Base-by-base conservation (phyloP, 164 flowering plant species). In the Liquidambar formosana region DNA sequence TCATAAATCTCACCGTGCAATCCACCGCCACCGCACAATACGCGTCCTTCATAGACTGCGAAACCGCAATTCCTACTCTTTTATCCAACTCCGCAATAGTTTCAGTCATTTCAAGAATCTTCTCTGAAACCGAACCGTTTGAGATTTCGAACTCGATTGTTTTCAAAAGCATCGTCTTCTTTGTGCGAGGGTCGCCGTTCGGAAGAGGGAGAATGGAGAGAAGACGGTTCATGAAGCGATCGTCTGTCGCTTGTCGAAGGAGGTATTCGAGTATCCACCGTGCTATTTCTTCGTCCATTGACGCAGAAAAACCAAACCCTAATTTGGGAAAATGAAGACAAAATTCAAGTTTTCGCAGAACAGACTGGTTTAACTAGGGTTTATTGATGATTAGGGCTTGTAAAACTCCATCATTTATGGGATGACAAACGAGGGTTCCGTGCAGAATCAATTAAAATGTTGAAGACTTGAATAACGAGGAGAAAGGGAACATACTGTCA, bases 241-340 rank as follows among this genome's bases (percentile, higher is more conserved):
- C 81, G 8, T 72, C 75, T n/a, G 66, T 56, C 4, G 78, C 84
- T 48, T 80, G 75, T 18, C 84, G 81, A 54, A 89, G 65, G 19
- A 88, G 75, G 69, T 79, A 87, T 63, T 92, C 97, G 10, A 86
- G 72, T 23, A 88, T 67, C 93, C 92, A 89, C 15, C 71, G 19
- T 10, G 73, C 61, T 12, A 81, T 61, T 11, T 73, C 72, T 12
- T 10, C 18, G 66, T 87, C 89, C 77, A 84, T 81, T 15, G 16
- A 48, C 13, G 33, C 41, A 18, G 38, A 5, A 25, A 65, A 57
- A 13, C 60, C 26, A 13, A 62, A 52, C 58, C 57, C 68, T 22
- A 73, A 56, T 25, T 43, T 61, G 47, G 38, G 11, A 33, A 59
- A 16, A 28, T 15, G 21, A 9, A 54, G 3, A 54, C 21, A 23